phyloP scores from a whole-genome alignment of 192 early-diverging fungal species.

The Rhizoclosmatium globosum region DNA sequence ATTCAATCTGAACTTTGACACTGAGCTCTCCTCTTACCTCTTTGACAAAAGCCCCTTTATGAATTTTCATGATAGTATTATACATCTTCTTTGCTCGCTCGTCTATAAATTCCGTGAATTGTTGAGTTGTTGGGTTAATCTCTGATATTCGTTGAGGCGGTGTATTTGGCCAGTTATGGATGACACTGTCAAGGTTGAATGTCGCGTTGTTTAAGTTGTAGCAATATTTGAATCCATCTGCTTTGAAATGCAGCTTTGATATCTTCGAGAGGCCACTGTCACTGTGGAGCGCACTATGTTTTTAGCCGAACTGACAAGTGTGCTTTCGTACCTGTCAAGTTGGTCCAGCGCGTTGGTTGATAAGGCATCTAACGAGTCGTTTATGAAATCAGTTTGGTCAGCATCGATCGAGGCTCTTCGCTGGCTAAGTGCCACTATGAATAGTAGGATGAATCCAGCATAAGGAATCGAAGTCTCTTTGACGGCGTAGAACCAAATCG shows the following conservation, averaged over 20 bases:
- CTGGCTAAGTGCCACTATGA: no score
- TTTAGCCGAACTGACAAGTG: no score
- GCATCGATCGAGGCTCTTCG: no score
- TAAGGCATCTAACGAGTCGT: no score
- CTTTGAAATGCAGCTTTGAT: constrained; percentile 34
- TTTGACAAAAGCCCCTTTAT: constrained; percentile 6
- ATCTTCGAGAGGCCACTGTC: neutral
- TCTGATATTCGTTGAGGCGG: neutral
- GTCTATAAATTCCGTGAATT: constrained; percentile 49
- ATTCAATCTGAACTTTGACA: no score
- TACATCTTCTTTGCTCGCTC: constrained; percentile 29
- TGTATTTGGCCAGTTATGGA: constrained; percentile 31
- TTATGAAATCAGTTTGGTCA: no score
- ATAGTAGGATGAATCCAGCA: no score
- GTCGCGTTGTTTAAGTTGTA: constrained; percentile 45
- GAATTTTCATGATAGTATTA: neutral
- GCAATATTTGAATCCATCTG: constrained; percentile 50
- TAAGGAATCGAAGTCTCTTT: no score
- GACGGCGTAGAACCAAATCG: no score
- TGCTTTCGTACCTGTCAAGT: no score
- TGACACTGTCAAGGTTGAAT: constrained; percentile 41
- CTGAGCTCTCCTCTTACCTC: constrained; percentile 7
- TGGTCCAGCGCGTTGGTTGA: no score
- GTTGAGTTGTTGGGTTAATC: constrained; percentile 34
- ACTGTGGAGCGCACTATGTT: neutral